A percentile compares a stretch with the other conserved stretches of the same genome.
Evolutionary conservation across 441 rosid species (phyloP).

Genomic region (Erysimum cheiri): DNA sequence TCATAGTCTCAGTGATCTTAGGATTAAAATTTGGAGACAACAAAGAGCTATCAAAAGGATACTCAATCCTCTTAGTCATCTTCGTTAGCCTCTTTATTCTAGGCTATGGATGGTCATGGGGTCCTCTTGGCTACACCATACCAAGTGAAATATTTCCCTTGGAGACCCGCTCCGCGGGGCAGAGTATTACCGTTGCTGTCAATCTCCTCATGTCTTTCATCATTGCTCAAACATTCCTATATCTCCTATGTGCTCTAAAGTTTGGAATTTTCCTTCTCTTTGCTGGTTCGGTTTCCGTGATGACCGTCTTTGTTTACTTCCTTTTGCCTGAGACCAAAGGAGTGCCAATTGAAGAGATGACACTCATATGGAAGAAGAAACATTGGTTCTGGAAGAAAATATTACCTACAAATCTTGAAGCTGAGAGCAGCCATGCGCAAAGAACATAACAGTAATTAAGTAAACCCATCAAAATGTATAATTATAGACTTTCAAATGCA

Average conservation of each 20-base stretch:
- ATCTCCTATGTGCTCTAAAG: slow-evolving; percentile 73
- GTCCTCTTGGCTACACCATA: slow-evolving; percentile 80
- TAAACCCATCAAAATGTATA: neutral
- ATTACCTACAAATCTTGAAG: slow-evolving; percentile 46
- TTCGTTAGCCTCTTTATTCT: slow-evolving; percentile 70
- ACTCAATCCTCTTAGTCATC: slow-evolving; percentile 60
- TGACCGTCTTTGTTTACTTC: slow-evolving; percentile 71
- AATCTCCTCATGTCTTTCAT: slow-evolving; percentile 77
- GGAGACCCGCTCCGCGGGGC: slow-evolving; percentile 83
- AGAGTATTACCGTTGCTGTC: slow-evolving; percentile 79
- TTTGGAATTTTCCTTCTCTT: slow-evolving; percentile 83
- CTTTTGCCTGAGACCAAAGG: slow-evolving; percentile 83
- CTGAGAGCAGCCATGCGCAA: slow-evolving; percentile 24
- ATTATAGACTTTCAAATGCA: neutral
- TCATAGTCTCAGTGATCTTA: slow-evolving; percentile 65
- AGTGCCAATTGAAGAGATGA: slow-evolving; percentile 85
- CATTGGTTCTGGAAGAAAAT: slow-evolving; percentile 88
- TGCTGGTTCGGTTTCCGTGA: slow-evolving; percentile 61
- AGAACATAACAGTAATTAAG: neutral
- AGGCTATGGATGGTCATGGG: slow-evolving; percentile 96
- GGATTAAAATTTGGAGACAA: slow-evolving; percentile 65
- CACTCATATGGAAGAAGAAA: slow-evolving; percentile 71
- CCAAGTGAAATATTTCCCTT: slow-evolving; percentile 86
- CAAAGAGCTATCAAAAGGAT: slow-evolving; percentile 63
- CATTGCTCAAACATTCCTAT: slow-evolving; percentile 66